phyloP scores from a whole-genome alignment of 1,284 basidiomycete species.

The Trichosporon inkin region DNA sequence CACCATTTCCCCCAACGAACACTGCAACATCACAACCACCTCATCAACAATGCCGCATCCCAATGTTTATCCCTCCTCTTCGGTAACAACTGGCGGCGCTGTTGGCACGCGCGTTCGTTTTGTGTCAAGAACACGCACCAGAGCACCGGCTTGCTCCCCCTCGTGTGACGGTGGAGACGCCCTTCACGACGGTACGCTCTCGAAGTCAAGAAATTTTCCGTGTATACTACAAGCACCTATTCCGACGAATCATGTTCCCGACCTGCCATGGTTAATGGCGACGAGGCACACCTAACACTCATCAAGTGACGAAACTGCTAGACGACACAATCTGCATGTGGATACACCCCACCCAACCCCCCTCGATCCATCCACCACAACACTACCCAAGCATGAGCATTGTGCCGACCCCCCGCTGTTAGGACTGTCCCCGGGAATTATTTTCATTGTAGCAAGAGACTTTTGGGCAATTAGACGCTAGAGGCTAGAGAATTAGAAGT shows the following conservation, averaged over 20 bases:
- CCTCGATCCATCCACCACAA: neutral
- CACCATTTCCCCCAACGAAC: neutral
- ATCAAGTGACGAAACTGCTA: slow-evolving; percentile 6
- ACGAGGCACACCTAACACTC: slow-evolving; percentile 21
- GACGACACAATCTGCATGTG: neutral
- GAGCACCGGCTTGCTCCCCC: slow-evolving; percentile 20
- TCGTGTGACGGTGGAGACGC: slow-evolving; percentile 19
- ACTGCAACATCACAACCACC: slow-evolving; percentile 10
- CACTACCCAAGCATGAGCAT: slow-evolving; percentile 12
- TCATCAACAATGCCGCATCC: slow-evolving; percentile 17
- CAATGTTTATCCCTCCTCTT: slow-evolving; percentile 14
- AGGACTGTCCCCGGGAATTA: slow-evolving; percentile 13
- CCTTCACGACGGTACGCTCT: slow-evolving; percentile 13
- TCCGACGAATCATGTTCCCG: slow-evolving; percentile 21
- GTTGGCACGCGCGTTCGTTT: slow-evolving; percentile 25
- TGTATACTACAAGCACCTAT: slow-evolving; percentile 25
- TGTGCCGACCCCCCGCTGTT: slow-evolving; percentile 27
- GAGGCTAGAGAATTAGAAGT: slow-evolving; percentile 25
- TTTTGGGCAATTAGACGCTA: slow-evolving; percentile 20
- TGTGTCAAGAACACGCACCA: slow-evolving; percentile 12
- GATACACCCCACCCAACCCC: neutral
- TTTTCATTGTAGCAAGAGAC: slow-evolving; percentile 18
- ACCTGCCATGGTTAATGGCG: slow-evolving; percentile 16
- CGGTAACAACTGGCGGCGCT: slow-evolving; percentile 21
- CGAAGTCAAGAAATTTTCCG: slow-evolving; percentile 12